Conservation (phyloP, 805 yeast species). For the Kluyveromyces starmeri region DNA sequence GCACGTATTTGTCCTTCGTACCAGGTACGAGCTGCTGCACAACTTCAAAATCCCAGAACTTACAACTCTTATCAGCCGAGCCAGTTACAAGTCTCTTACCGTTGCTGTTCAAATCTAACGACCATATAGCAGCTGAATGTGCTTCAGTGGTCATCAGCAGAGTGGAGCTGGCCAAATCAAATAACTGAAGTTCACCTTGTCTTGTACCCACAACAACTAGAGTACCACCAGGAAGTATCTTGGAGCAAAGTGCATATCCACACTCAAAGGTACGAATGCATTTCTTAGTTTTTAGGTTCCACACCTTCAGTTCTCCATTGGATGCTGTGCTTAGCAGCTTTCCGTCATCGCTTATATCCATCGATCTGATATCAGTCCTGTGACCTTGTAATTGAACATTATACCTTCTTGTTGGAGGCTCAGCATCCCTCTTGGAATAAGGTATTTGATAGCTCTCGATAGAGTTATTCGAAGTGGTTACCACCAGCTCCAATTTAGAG, state of each 20-base stretch:
- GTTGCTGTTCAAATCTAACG: conserved; percentile 76
- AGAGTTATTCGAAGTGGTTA: conserved; percentile 64
- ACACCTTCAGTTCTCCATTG: conserved; percentile 78
- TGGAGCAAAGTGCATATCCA: conserved; percentile 75
- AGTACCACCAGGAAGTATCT: conserved; percentile 87
- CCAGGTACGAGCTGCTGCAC: conserved; percentile 67
- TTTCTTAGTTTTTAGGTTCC: conserved; percentile 67
- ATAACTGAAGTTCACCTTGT: conserved; percentile 73
- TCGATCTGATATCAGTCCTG: conserved; percentile 77
- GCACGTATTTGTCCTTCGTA: conserved; percentile 38
- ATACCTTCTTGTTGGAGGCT: conserved; percentile 41
- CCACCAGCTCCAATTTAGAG: conserved; percentile 48
- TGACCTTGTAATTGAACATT: conserved; percentile 76
- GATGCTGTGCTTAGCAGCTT: conserved; percentile 81
- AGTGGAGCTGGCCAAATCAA: conserved; percentile 78
- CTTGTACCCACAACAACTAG: conserved; percentile 83
- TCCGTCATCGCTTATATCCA: conserved; percentile 75
- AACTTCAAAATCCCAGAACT: conserved; percentile 79
- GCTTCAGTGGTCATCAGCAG: conserved; percentile 67
- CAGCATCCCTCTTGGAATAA: conserved; percentile 39
- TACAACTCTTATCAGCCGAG: conserved; percentile 84
- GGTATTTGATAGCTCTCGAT: conserved; percentile 62
- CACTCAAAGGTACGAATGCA: conserved; percentile 83
- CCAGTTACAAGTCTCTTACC: conserved; percentile 85
- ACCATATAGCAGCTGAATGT: conserved; percentile 81